Base-by-base conservation (phyloP, 2,329 filamentous ascomycete genomes). In the Apiospora aurea region DNA sequence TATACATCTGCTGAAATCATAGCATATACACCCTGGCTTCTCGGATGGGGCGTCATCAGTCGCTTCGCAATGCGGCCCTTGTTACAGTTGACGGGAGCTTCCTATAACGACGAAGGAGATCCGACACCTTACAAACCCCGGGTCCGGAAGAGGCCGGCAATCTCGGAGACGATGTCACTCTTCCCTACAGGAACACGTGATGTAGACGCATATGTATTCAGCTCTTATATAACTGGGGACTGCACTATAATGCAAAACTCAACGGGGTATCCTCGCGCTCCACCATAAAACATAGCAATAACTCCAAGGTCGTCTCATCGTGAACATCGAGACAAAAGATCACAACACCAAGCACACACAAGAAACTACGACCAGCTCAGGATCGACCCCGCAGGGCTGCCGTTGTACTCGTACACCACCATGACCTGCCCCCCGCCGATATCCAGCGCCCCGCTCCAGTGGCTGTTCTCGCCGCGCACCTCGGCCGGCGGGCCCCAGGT, bases 401-500 rank as follows among this genome's bases (percentile, higher is more conserved):
- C 68, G 47, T 69, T 69, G 34, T 44, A n/a, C 26, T 69, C 68
- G 8, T 57, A 69, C 2, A 51, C 47, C 18, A 69, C 68, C 68
- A 69, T 69, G n/a, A 57, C 68, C 44, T 57, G 44, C 16, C 47
- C 47, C 3, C 47, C 34, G 16, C 46, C 46, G 4, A 53, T 26
- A 34, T 69, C 68, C 34, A 69, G n/a, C 13, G 68, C 44, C 16
- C 72, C 72, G 1, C 47, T 47, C 72, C 72, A 73, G 16, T 67
- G 57, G 41, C 72, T 71, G 53, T 71, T 69, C 47, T 51, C 66
- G 44, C 44, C 67, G 18, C 61, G 38, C 73, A 21, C 71, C 53
- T 57, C 67, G 71, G 43, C 67, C 61, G 10, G 74, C 73, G 2
- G 76, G 76, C 41, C 74, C 73, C 8, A 81, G 74, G 18, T 70